Conservation (phyloP, 2,329 filamentous ascomycete species). For the Penicillium expansum region DNA sequence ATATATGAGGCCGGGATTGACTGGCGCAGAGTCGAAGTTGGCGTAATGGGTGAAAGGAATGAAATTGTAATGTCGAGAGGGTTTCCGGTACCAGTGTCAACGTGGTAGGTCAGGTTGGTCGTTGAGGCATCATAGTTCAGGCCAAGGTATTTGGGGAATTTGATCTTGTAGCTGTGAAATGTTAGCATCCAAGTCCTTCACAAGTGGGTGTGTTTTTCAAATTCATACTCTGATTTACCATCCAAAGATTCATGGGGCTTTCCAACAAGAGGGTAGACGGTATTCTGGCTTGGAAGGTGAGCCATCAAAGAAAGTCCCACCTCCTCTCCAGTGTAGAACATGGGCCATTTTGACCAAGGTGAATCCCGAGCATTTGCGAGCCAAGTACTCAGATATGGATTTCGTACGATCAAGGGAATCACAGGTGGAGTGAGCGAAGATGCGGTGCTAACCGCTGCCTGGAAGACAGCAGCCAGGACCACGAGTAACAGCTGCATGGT, state of each 20-base stretch:
- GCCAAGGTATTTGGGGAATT: constrained; percentile 59
- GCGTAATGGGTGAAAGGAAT: constrained; percentile 74
- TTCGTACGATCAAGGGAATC: constrained; percentile 70
- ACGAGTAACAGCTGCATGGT: constrained; percentile 35
- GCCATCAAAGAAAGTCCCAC: constrained; percentile 64
- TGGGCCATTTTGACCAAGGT: constrained; percentile 83
- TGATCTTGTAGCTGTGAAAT: constrained; percentile 52
- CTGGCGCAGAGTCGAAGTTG: constrained; percentile 75
- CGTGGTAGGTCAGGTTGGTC: constrained; percentile 65
- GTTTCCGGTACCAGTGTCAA: constrained; percentile 46
- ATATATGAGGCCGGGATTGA: constrained; percentile 80
- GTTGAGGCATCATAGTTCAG: constrained; percentile 67
- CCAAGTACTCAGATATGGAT: constrained; percentile 77
- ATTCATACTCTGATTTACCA: constrained; percentile 38
- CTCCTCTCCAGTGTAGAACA: constrained; percentile 74
- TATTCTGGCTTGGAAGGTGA: constrained; percentile 57
- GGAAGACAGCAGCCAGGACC: constrained; percentile 36
- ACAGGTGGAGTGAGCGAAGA: constrained; percentile 61
- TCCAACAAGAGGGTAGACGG: constrained; percentile 63
- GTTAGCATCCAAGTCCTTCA: constrained; percentile 6
- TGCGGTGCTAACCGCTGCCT: constrained; percentile 46
- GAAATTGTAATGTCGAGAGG: constrained; percentile 59
- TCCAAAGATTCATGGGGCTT: constrained; percentile 63
- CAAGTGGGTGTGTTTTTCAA: not conserved
- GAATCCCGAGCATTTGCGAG: constrained; percentile 66